Base-by-base conservation (phyloP, 495 filamentous ascomycete species). In the Penicillium lividum region DNA sequence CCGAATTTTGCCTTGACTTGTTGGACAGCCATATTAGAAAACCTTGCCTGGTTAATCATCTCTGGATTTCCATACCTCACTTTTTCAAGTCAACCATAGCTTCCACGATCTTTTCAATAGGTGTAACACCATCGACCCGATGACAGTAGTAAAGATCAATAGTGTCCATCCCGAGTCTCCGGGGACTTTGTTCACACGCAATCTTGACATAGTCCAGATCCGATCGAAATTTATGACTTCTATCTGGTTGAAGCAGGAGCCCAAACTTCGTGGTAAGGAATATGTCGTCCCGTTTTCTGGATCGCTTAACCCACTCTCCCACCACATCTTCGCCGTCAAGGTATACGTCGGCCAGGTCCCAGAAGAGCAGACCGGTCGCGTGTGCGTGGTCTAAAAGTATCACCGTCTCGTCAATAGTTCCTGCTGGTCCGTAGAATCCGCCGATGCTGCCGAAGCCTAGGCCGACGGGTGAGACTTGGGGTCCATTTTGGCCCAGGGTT, bases 81-180 rank as follows among this genome's bases (percentile, higher is more conserved):
- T 69, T 72, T 56, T 82, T 73, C 22, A 85, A 60, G 27, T 84
- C 77, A 1, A 70, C 73, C 31, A 83, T 86, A 62, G 82, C 81
- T 68, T 89, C 84, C 22, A 89, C 71, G 0, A 84, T 86, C 43
- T 83, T 87, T 81, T 58, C 76, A 54, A 84, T 73, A 2, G 81
- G 81, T 0, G 75, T 79, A 15, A 69, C 67, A 1, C 51, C 48
- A 56, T 80, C 73, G 31, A 72, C 64, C 0, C 65, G 69, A 54
- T 72, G 73, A 51, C 70, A 74, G 62, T 88, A 88, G 58, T 82
- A 87, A 10, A 90, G 69, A 59, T 89, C 87, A 56, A 89, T 80
- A 3, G 34, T 82, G 4, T 80, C 74, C 0, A 80, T 69, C 0
- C 77, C 80, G 4, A 89, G 74, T n/a, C 78, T 63, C 54, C 80